A percentile compares a stretch with the other conserved stretches of the same genome.
Evolutionary conservation across 345 rosid genomes (phyloP).

Genomic region (Linum tenue): DNA sequence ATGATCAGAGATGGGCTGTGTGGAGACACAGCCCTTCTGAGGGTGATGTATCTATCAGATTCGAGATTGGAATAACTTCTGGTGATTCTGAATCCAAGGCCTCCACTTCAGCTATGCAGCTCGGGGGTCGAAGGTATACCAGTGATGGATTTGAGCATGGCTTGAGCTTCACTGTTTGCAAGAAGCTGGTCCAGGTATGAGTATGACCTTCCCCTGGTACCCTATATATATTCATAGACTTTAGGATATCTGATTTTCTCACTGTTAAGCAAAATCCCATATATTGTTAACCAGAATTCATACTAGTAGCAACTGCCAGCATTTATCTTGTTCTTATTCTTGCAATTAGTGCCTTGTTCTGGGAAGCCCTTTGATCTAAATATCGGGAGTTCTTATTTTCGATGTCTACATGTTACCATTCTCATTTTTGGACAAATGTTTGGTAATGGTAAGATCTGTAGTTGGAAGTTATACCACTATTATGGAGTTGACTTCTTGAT

Average conservation of each 20-base stretch:
- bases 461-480: no score
- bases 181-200: slow-evolving; percentile 76
- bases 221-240: neutral
- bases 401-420: no score
- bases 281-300: no score
- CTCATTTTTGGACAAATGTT: no score
- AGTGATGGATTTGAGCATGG: slow-evolving; percentile 52
- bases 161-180: slow-evolving; percentile 82
- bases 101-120: slow-evolving; percentile 34
- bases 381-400: no score
- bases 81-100: slow-evolving; percentile 29
- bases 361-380: no score
- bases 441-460: no score
- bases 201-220: neutral
- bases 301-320: no score
- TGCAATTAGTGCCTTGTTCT: no score
- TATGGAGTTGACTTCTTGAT: no score
- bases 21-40: slow-evolving; percentile 58
- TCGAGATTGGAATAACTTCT: slow-evolving; percentile 45
- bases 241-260: neutral
- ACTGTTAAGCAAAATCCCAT: neutral
- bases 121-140: slow-evolving; percentile 36
- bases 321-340: no score
- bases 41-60: slow-evolving; percentile 54
- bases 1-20: slow-evolving; percentile 63